Conservation (phyloP, 768 basidiomycete species). For the Serendipita sp. region DNA sequence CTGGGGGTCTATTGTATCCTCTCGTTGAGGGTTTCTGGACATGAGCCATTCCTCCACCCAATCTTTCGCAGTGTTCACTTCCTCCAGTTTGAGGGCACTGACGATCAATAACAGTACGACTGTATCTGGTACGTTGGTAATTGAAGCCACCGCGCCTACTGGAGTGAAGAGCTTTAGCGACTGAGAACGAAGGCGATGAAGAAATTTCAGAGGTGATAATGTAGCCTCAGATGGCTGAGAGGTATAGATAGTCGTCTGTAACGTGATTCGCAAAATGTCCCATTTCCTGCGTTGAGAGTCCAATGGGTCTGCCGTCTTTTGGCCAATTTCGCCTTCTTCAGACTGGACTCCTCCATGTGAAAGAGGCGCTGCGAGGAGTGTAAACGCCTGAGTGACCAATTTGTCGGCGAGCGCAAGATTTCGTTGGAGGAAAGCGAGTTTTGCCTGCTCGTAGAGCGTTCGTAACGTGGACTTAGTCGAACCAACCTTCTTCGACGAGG, state of each 20-base stretch:
- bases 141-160: slow-evolving; percentile 18
- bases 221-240: slow-evolving; percentile 27
- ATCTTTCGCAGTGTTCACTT: slow-evolving; percentile 39
- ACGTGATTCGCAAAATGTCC: slow-evolving; percentile 73
- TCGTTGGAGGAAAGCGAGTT: slow-evolving; percentile 60
- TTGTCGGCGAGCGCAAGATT: slow-evolving; percentile 50
- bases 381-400: slow-evolving; percentile 51
- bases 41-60: slow-evolving; percentile 72
- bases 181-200: slow-evolving; percentile 37
- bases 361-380: slow-evolving; percentile 30
- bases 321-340: neutral
- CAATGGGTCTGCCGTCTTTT: slow-evolving; percentile 25
- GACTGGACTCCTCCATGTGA: slow-evolving; percentile 13
- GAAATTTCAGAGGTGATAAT: slow-evolving; percentile 35
- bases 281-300: slow-evolving; percentile 48
- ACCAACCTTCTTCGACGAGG: neutral
- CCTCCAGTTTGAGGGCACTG: slow-evolving; percentile 49
- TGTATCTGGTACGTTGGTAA: slow-evolving; percentile 49
- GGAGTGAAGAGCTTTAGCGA: slow-evolving; percentile 58
- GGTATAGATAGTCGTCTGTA: slow-evolving; percentile 57
- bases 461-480: slow-evolving; percentile 31
- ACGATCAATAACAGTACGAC: slow-evolving; percentile 55
- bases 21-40: slow-evolving; percentile 26
- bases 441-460: slow-evolving; percentile 59
- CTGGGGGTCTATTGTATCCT: slow-evolving; percentile 15